phyloP scores from a whole-genome alignment of 768 basidiomycete genomes.

The Suillus luteus region DNA sequence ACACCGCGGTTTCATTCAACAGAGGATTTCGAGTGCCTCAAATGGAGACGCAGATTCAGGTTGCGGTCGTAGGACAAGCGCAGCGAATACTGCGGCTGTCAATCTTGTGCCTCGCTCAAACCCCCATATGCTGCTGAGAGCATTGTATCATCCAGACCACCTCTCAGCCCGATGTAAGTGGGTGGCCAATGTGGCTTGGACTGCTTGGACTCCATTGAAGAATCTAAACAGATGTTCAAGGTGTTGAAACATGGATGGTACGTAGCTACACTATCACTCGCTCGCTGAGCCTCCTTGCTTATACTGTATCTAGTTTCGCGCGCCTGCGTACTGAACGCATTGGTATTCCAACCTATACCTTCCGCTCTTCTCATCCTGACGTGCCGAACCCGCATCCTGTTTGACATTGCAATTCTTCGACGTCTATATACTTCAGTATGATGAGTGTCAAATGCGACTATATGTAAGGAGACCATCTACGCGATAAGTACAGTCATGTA shows the following conservation, averaged over 20 bases:
- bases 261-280: neutral
- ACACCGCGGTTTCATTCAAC: constrained; percentile 21
- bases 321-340: neutral
- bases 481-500: neutral
- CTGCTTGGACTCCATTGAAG: constrained; percentile 35
- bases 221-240: constrained; percentile 34
- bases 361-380: neutral
- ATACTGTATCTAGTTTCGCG: neutral
- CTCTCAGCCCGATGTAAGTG: neutral
- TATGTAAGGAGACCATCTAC: neutral
- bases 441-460: neutral
- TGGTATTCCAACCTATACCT: neutral
- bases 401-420: neutral
- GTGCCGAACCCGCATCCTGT: neutral
- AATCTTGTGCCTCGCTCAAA: constrained; percentile 21
- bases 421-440: no score
- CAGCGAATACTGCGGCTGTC: constrained; percentile 23
- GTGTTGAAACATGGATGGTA: neutral
- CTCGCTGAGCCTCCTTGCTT: neutral
- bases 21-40: constrained; percentile 16
- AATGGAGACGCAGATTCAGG: constrained; percentile 1
- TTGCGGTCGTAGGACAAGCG: constrained; percentile 17
- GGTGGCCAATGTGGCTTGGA: constrained; percentile 35
- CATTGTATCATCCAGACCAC: no score
- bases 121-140: neutral